A percentile compares a stretch with the other conserved stretches of the same genome.
phyloP scores from a whole-genome alignment of 1,139 yeast species.

The Spathaspora sp. region DNA sequence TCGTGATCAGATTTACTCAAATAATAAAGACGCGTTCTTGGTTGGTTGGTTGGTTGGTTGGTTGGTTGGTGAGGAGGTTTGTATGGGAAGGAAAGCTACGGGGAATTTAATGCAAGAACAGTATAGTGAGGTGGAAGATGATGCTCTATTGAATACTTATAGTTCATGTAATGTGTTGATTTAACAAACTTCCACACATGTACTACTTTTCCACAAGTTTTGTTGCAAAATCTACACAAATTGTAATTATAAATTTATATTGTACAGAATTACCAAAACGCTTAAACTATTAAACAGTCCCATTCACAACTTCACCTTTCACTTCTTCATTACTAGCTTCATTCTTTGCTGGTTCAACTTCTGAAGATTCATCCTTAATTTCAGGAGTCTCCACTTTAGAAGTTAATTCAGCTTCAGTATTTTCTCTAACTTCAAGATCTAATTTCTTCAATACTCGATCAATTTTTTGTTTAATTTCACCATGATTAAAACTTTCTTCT shows the following conservation, averaged over 20 bases:
- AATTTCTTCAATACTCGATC: slow-evolving; percentile 23
- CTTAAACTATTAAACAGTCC: neutral
- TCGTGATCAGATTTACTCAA: neutral
- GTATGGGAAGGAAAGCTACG: too few species aligned
- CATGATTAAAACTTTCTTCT: slow-evolving; percentile 18
- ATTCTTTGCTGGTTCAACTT: slow-evolving; percentile 2
- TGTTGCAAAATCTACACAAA: neutral
- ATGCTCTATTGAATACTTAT: too few species aligned
- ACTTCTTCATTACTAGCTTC: slow-evolving; percentile 3
- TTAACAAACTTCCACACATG: too few species aligned
- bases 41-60: too few species aligned
- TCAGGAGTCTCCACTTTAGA: slow-evolving; percentile 8
- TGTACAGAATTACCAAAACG: neutral
- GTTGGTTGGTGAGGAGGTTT: neutral
- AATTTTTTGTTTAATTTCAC: slow-evolving; percentile 21
- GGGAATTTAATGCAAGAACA: too few species aligned
- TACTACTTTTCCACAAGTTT: neutral
- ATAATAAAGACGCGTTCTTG: neutral
- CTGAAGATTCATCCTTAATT: slow-evolving; percentile 3
- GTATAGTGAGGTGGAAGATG: too few species aligned
- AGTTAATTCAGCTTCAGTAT: slow-evolving; percentile 17
- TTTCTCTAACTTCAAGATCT: slow-evolving; percentile 17
- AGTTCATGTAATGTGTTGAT: too few species aligned
- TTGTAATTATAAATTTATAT: neutral
- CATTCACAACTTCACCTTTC: neutral